These are phyloP conservation scores for Lanmaoa pseudosensibilis DNA, from an alignment of 768 basidiomycete genomes.

Conservation along the genomic window DNA sequence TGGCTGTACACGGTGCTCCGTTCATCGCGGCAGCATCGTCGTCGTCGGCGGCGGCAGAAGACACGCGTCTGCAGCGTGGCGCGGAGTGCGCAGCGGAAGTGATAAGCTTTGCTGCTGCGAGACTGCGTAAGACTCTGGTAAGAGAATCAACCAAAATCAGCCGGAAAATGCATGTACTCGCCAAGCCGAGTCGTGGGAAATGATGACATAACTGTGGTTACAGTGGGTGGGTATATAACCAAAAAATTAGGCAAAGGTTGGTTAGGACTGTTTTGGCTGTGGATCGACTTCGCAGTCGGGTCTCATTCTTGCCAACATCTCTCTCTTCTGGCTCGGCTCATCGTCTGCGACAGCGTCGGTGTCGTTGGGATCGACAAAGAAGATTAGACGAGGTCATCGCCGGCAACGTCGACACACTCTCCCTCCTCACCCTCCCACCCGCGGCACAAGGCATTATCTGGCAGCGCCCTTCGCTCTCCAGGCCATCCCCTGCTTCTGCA, in stretches of 20 bases:
- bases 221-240: conserved; percentile 22
- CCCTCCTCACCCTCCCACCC: conserved; percentile 3
- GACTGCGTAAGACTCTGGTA: conserved; percentile 9
- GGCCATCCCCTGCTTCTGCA: conserved; percentile 24
- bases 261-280: conserved; percentile 37
- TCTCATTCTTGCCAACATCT: conserved; percentile 39
- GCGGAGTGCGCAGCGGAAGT: neutral
- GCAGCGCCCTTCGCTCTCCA: conserved; percentile 17
- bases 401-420: conserved; percentile 19
- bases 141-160: neutral
- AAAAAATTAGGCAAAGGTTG: conserved; percentile 21
- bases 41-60: conserved; percentile 11
- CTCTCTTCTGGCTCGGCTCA: conserved; percentile 32
- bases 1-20: conserved; percentile 2
- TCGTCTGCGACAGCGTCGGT: conserved; percentile 45
- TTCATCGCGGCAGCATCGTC: neutral
- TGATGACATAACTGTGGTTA: conserved; percentile 24
- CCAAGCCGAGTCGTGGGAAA: conserved; percentile 23
- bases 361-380: conserved; percentile 40
- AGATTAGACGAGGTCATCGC: conserved; percentile 33
- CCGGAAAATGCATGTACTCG: conserved; percentile 1
- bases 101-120: neutral
- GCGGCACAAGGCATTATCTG: conserved; percentile 22
- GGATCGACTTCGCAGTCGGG: conserved; percentile 51
- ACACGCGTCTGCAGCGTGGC: conserved; percentile 13